phyloP scores from a whole-genome alignment of 2,329 filamentous ascomycete genomes.

The Stemphylium lycopersici region DNA sequence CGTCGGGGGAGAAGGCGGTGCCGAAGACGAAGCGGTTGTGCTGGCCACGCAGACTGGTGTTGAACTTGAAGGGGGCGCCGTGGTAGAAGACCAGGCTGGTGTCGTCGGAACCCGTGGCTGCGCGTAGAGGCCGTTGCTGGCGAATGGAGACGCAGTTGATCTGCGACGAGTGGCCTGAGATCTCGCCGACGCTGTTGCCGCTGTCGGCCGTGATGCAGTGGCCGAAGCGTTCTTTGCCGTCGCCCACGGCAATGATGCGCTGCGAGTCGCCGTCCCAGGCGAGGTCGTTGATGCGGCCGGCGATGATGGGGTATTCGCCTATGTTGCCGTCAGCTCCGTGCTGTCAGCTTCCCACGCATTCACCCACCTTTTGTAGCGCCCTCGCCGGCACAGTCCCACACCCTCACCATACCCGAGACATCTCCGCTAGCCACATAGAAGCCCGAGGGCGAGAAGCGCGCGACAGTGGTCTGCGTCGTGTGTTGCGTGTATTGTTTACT shows the following conservation, averaged over 20 bases:
- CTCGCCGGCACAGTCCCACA: constrained; percentile 88
- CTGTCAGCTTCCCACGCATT: constrained; percentile 5
- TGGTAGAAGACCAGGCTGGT: constrained; percentile 90
- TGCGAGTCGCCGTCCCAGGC: constrained; percentile 98
- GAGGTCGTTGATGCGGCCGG: constrained; percentile 92
- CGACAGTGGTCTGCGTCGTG: constrained; percentile 86
- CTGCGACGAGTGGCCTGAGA: constrained; percentile 86
- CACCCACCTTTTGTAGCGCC: constrained; percentile 76
- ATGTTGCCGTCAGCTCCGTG: constrained; percentile 32
- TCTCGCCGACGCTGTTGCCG: constrained; percentile 94
- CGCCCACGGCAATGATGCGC: constrained; percentile 92
- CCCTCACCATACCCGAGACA: constrained; percentile 78
- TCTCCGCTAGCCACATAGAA: constrained; percentile 96
- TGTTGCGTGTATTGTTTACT: constrained; percentile 93
- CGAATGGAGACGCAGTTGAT: constrained; percentile 92
- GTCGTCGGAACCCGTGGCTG: constrained; percentile 90
- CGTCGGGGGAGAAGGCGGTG: constrained; percentile 88
- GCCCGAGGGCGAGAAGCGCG: constrained; percentile 90
- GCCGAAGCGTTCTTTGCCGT: constrained; percentile 91
- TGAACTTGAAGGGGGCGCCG: constrained; percentile 95
- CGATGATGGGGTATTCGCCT: constrained; percentile 92
- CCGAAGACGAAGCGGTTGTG: constrained; percentile 91
- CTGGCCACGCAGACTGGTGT: constrained; percentile 75
- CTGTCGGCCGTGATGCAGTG: constrained; percentile 90
- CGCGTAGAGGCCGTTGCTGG: constrained; percentile 86